phyloP scores from a whole-genome alignment of 805 yeast genomes.

The Candida pseudoglaebosa region DNA sequence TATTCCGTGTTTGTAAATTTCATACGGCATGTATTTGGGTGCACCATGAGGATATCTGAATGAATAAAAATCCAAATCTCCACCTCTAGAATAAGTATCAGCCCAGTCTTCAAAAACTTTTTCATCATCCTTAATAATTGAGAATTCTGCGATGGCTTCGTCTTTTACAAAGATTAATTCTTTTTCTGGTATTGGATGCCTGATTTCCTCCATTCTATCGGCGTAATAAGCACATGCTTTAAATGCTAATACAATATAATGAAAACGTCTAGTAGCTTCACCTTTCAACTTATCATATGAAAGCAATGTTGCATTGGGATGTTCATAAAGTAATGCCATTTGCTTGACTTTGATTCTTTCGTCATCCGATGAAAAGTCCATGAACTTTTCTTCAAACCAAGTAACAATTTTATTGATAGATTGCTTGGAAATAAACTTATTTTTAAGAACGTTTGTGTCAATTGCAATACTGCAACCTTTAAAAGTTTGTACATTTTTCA shows the following conservation, averaged over 20 bases:
- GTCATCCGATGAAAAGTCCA: too few species aligned
- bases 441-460: not conserved
- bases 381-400: not conserved
- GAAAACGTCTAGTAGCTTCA: not conserved
- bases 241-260: not conserved
- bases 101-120: not conserved
- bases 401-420: not conserved
- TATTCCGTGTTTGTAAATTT: conserved; percentile 13
- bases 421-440: not conserved
- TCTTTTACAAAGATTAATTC: not conserved
- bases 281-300: not conserved
- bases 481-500: not conserved
- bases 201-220: not conserved
- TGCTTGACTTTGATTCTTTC: too few species aligned
- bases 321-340: too few species aligned
- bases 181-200: not conserved
- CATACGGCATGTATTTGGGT: not conserved
- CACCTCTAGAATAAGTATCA: not conserved
- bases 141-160: not conserved
- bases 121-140: not conserved
- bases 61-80: not conserved
- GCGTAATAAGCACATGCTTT: not conserved
- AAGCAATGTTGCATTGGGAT: not conserved
- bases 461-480: not conserved
- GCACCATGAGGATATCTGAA: not conserved